phyloP scores from a whole-genome alignment of 2,329 filamentous ascomycete genomes.

The Lachnellula suecica region DNA sequence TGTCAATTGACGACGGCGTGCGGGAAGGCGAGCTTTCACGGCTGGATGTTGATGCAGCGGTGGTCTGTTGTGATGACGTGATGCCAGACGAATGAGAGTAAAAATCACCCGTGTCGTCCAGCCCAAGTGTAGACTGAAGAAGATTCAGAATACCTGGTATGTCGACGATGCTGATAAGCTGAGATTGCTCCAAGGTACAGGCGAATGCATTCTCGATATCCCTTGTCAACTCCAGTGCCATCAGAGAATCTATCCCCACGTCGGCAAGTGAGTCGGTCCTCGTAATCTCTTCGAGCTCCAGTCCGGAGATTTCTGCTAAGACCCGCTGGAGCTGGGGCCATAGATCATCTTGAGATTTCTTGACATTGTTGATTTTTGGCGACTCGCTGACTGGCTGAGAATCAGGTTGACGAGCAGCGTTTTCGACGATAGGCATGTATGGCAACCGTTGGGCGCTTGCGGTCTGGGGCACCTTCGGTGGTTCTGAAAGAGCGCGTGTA shows the following conservation, averaged over 20 bases:
- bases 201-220: conserved; percentile 41
- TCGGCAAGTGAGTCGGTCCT: conserved; percentile 37
- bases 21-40: background rate
- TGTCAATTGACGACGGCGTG: background rate
- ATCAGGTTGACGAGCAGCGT: background rate
- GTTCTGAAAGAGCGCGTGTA: too few species aligned
- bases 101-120: conserved; percentile 5
- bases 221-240: conserved; percentile 46
- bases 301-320: conserved; percentile 31
- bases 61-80: too few species aligned
- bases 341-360: background rate
- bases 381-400: background rate
- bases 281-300: conserved; percentile 38
- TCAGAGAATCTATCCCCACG: conserved; percentile 49
- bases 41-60: too few species aligned
- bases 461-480: too few species aligned
- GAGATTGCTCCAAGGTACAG: conserved; percentile 25
- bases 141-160: background rate
- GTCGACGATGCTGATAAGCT: background rate
- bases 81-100: too few species aligned
- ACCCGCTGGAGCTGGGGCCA: conserved; percentile 15
- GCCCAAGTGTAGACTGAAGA: background rate
- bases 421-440: too few species aligned
- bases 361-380: background rate
- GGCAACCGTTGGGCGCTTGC: too few species aligned